phyloP scores from a whole-genome alignment of 345 rosid genomes.

The Aquilaria yunnanensis region DNA sequence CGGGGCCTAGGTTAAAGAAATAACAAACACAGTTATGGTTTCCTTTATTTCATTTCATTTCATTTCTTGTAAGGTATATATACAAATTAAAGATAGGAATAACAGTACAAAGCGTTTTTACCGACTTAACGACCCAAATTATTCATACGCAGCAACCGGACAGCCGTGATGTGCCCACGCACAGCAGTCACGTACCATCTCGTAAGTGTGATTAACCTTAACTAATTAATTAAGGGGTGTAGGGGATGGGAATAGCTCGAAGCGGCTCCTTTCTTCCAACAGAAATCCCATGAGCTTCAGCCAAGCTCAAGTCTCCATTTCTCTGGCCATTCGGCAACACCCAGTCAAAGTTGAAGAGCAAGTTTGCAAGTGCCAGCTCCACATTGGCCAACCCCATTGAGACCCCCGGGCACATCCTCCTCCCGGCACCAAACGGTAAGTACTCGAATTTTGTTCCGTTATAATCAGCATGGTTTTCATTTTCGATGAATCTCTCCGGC shows the following conservation, averaged over 20 bases:
- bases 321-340: slow-evolving; percentile 22
- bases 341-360: slow-evolving; percentile 44
- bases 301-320: slow-evolving; percentile 32
- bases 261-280: slow-evolving; percentile 17
- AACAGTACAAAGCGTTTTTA: too few relatives aligned
- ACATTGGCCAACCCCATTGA: slow-evolving; percentile 17
- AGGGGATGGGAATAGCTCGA: slow-evolving; percentile 6
- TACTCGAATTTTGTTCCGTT: slow-evolving; percentile 22
- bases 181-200: too few relatives aligned
- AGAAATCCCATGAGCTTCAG: slow-evolving; percentile 23
- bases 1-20: too few relatives aligned
- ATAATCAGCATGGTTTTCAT: slow-evolving; percentile 11
- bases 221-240: background rate
- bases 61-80: too few relatives aligned
- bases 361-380: slow-evolving; percentile 18
- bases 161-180: too few relatives aligned
- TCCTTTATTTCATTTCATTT: too few relatives aligned
- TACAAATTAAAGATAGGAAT: too few relatives aligned
- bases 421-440: slow-evolving; percentile 38
- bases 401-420: too few relatives aligned
- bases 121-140: too few relatives aligned
- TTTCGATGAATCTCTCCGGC: slow-evolving; percentile 19
- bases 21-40: too few relatives aligned
- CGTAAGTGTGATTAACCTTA: too few relatives aligned
- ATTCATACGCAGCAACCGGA: too few relatives aligned